Conservation (phyloP, 2,329 filamentous ascomycete species). For the Phyllosticta paracitricarpa region DNA sequence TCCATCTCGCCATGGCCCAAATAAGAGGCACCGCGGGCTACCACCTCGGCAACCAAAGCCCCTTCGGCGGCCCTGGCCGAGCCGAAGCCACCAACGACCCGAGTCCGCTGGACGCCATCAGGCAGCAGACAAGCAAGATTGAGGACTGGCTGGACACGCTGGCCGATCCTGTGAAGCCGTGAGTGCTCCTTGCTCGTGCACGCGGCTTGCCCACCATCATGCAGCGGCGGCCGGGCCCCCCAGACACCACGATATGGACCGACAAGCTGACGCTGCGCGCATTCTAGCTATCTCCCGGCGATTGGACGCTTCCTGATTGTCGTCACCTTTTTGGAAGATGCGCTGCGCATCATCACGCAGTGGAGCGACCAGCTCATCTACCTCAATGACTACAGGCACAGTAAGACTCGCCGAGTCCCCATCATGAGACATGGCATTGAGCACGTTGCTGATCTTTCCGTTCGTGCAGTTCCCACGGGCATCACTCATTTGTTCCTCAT, state of each 20-base stretch:
- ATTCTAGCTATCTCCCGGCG: slow-evolving; percentile 71
- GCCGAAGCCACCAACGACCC: slow-evolving; percentile 56
- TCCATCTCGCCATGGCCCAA: slow-evolving; percentile 6
- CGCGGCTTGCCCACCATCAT: background rate
- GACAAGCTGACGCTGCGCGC: slow-evolving; percentile 16
- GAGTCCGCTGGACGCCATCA: slow-evolving; percentile 76
- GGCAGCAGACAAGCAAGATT: slow-evolving; percentile 95
- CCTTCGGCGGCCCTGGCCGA: slow-evolving; percentile 54
- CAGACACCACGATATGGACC: background rate
- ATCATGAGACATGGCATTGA: background rate
- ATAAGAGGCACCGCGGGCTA: slow-evolving; percentile 54
- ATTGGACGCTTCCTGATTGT: slow-evolving; percentile 97
- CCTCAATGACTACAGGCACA: slow-evolving; percentile 82
- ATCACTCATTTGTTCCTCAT: slow-evolving; percentile 90
- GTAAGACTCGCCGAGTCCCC: slow-evolving; percentile 46
- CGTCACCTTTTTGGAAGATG: slow-evolving; percentile 96
- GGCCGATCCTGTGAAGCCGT: slow-evolving; percentile 92
- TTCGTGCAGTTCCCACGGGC: slow-evolving; percentile 63
- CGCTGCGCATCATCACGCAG: slow-evolving; percentile 91
- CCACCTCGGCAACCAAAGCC: slow-evolving; percentile 66
- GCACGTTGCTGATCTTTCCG: slow-evolving; percentile 6
- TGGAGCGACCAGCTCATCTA: slow-evolving; percentile 93
- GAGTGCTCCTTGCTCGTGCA: slow-evolving; percentile 33
- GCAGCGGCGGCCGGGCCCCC: background rate
- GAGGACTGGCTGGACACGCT: slow-evolving; percentile 83